Evolutionary conservation across 2,329 filamentous ascomycete species (phyloP).

Genomic region (Sclerotiophoma versabilis): DNA sequence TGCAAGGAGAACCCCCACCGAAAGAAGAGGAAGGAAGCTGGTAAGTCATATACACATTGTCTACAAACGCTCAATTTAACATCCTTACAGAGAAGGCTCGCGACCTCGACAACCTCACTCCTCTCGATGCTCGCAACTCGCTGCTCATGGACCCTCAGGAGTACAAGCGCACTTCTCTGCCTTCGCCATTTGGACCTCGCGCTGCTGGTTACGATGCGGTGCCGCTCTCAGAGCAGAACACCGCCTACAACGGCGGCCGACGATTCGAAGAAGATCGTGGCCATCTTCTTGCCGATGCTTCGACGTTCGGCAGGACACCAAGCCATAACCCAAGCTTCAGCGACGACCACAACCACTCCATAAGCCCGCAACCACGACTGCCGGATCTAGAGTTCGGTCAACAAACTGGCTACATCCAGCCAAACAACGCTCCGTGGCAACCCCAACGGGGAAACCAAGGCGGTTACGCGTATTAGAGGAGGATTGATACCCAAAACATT

Average conservation of each 20-base stretch:
- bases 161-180: constrained; percentile 50
- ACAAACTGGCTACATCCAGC: constrained; percentile 28
- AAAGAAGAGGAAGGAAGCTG: constrained; percentile 85
- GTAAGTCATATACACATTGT: constrained; percentile 62
- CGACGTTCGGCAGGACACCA: constrained; percentile 39
- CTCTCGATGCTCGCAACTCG: constrained; percentile 85
- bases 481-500: constrained; percentile 18
- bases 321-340: constrained; percentile 36
- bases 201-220: constrained; percentile 47
- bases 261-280: constrained; percentile 38
- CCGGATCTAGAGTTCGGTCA: constrained; percentile 39
- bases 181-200: constrained; percentile 38
- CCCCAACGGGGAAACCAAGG: constrained; percentile 31
- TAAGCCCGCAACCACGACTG: constrained; percentile 39
- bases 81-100: constrained; percentile 71
- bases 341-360: constrained; percentile 27
- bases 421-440: constrained; percentile 35
- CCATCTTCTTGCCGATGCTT: constrained; percentile 45
- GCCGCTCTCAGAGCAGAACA: constrained; percentile 46
- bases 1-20: constrained; percentile 90
- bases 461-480: constrained; percentile 36
- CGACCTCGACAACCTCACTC: constrained; percentile 82
- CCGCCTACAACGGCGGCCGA: constrained; percentile 35
- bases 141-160: constrained; percentile 73
- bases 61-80: constrained; percentile 35